Percentiles rank a stretch among this genome's conserved stretches.
phyloP scores from a whole-genome alignment of 306 rosid genomes.

The Styphnolobium japonicum region DNA sequence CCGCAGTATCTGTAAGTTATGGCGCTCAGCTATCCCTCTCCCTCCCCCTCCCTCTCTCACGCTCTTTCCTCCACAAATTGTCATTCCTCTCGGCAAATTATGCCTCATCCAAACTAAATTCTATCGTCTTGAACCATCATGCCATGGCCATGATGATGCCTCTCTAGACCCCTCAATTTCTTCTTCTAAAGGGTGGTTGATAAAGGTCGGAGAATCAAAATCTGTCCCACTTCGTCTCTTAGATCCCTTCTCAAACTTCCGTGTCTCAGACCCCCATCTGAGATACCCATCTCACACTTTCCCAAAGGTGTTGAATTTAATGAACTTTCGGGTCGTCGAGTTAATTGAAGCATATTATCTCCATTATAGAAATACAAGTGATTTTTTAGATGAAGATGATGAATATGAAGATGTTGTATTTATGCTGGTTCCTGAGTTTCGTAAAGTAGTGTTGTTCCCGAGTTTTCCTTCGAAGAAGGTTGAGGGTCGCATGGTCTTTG shows the following conservation, averaged over 20 bases:
- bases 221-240: neutral
- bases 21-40: conserved; percentile 39
- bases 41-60: neutral
- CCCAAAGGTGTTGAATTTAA: neutral
- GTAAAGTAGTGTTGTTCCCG: conserved; percentile 17
- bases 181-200: conserved; percentile 25
- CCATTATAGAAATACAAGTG: no score
- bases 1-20: conserved; percentile 39
- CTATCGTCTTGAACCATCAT: neutral
- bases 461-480: neutral
- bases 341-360: neutral
- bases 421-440: neutral
- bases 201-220: neutral
- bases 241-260: conserved; percentile 7
- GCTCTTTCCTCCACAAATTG: conserved; percentile 16
- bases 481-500: neutral
- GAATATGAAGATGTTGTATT: neutral
- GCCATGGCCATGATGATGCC: no score
- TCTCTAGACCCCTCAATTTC: neutral
- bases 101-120: neutral
- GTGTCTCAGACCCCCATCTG: neutral
- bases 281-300: neutral
- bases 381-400: no score
- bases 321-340: conserved; percentile 23
- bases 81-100: neutral